Evolutionary conservation across 2,329 filamentous ascomycete species (phyloP).

Genomic region (Polytolypa hystricis): DNA sequence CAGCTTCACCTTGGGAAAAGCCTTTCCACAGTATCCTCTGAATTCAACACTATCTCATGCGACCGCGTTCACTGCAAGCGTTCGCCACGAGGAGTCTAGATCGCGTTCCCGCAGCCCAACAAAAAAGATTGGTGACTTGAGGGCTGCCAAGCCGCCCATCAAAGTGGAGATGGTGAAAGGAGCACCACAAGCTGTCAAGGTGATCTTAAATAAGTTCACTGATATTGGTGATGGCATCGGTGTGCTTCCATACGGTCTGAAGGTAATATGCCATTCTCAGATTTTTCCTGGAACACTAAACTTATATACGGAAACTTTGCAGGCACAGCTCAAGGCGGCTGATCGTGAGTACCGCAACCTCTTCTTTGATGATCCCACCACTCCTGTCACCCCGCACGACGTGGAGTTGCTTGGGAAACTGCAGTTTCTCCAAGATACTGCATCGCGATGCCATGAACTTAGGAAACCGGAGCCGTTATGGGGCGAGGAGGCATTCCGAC

Average conservation of each 20-base stretch:
- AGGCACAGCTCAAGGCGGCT: neutral
- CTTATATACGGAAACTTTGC: neutral
- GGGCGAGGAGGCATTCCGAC: neutral
- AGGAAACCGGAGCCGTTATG: conserved; percentile 1
- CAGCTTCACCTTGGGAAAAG: no score
- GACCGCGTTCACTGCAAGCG: no score
- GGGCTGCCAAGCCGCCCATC: neutral
- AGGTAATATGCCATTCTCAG: neutral
- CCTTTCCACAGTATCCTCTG: no score
- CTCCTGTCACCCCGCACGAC: neutral
- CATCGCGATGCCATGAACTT: neutral
- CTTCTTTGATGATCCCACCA: neutral
- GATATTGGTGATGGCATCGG: neutral
- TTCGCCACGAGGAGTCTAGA: no score
- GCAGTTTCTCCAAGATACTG: neutral
- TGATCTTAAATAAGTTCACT: neutral
- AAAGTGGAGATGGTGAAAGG: neutral
- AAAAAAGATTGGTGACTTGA: conserved; percentile 1
- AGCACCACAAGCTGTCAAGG: neutral
- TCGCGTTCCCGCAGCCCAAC: neutral
- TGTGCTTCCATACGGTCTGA: neutral
- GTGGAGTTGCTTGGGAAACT: neutral
- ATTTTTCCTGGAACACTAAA: neutral
- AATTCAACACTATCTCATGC: no score
- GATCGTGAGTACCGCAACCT: neutral